Base-by-base conservation (phyloP, 768 basidiomycete genomes). In the Chiua virens region DNA sequence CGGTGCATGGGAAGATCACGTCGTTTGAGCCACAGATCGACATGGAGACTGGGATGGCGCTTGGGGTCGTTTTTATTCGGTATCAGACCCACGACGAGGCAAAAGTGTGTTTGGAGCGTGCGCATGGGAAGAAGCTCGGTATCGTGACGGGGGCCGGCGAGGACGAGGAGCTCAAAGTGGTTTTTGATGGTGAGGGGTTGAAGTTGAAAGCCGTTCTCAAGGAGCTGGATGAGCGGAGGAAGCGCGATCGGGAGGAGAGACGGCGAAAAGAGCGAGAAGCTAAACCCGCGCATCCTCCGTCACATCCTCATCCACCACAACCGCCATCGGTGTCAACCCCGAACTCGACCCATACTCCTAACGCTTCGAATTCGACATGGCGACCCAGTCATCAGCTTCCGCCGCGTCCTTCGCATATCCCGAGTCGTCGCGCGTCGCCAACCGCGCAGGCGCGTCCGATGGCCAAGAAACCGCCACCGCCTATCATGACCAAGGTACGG, bases 21-120 rank as follows among this genome's bases (percentile, higher is more conserved):
- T 78, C 82, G 4, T 84, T 91, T 50, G 90, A 94, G 50, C 78
- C 85, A 11, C 88, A 92, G 60, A 81, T 88, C 52, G 89, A 96
- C 70, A 78, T 79, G 50, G 76, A 78, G 45, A 91, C 84, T n/a
- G 94, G 93, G 4, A 85, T 82, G 43, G 81, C 86, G 2, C 79
- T 97, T 1, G 94, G 95, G 3, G 80, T 98, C 37, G 81, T 92
- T 37, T 82, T 81, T 62, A 78, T 98, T 55, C 81, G 79, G 56
- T 98, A 73, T 62, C 62, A 68, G 17, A 71, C 79, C 0, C 82
- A 85, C 53, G 83, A 85, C 15, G 85, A 89, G 39, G 93, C 92
- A 5, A 76, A 75, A 49, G 62, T 69, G 40, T 92, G 89, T 52
- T 76, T 88, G 21, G 78, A 78, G 52, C 77, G 74, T 44, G 85